A percentile compares a stretch with the other conserved stretches of the same genome.
These are phyloP conservation scores for Colletotrichum chrysophilum DNA, from an alignment of 2,329 filamentous ascomycete genomes.

Conservation along the genomic window DNA sequence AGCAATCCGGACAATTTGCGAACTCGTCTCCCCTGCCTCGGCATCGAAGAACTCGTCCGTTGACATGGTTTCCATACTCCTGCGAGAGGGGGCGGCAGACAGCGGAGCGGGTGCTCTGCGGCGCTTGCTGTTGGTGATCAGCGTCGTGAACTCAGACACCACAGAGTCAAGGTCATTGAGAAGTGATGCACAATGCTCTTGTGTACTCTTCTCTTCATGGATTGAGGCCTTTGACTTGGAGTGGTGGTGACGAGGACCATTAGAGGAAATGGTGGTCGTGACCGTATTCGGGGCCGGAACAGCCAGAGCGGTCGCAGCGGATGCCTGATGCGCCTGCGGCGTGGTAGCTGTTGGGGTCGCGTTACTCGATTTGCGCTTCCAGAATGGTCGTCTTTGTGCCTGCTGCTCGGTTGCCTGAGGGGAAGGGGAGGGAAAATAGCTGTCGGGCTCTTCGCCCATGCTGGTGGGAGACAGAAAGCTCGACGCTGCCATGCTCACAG, in stretches of 20 bases:
- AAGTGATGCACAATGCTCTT: conserved; percentile 85
- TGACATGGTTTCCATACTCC: conserved; percentile 80
- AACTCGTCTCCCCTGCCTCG: conserved; percentile 66
- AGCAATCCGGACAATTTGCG: conserved; percentile 76
- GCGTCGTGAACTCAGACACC: conserved; percentile 78
- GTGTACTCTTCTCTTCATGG: conserved; percentile 69
- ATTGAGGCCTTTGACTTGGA: conserved; percentile 40
- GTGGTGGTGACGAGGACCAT: conserved; percentile 35
- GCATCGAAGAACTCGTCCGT: conserved; percentile 97
- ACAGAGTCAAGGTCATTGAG: conserved; percentile 84
- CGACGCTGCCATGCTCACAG: conserved; percentile 33
- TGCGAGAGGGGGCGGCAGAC: conserved; percentile 48
- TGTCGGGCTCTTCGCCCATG: conserved; percentile 52
- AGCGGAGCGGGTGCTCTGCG: conserved; percentile 65
- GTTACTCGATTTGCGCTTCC: conserved; percentile 84
- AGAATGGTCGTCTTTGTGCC: conserved; percentile 68
- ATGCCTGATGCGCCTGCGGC: conserved; percentile 42
- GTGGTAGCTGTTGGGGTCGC: conserved; percentile 56
- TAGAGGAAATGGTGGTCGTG: conserved; percentile 32
- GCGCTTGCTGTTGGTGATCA: conserved; percentile 81
- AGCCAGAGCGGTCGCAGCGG: conserved; percentile 43
- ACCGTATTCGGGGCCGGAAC: conserved; percentile 46
- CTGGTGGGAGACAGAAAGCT: conserved; percentile 42
- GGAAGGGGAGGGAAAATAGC: conserved; percentile 53
- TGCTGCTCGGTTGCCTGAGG: conserved; percentile 59